Base-by-base conservation (phyloP, 176 grass and related monocot species). In the Juncus effusus region DNA sequence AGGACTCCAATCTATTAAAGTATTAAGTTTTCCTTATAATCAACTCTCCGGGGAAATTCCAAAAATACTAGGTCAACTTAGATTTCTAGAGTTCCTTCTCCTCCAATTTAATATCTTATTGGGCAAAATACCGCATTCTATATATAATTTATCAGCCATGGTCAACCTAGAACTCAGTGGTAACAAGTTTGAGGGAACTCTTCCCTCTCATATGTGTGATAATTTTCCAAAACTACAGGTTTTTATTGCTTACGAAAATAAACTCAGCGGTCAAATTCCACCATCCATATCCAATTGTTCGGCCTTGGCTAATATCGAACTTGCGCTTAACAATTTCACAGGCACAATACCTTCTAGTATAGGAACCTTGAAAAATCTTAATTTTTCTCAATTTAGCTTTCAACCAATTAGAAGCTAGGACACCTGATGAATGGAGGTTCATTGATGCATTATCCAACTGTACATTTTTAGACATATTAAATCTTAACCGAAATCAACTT, bases 101-200 rank as follows among this genome's bases (percentile, higher is more conserved):
- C 0, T 51, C 42, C 47, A 0, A 3, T 0, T 52, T 74, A 78
- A 84, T 15, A 38, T 13, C 10, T 49, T 84, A 4, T 78, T 52
- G 63, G 81, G 81, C 4, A 68, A 78, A n/a, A 80, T 89, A 36
- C 86, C 77, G 13, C 4, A 42, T 44, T 69, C 86, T 3, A 42
- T 89, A 7, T 78, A 62, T 10, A 70, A 78, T 4, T 78, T 65
- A 6, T 55, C 79, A 57, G 64, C 70, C 62, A 38, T 84, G 28
- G 28, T 73, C 11, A 72, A 70, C 38, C 36, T 89, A 3, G 13
- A 58, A 28, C 49, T 66, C 64, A 13, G 66, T 5, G 49, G 39
- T 3, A 84, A 84, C 41, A 4, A 66, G 4, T 62, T 89, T 65
- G n/a, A 63, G 51, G 86, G 86, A 13, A 2, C 15, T 13, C 63